Evolutionary conservation across 805 yeast genomes (phyloP).

Genomic region (Candida taoyuanica): DNA sequence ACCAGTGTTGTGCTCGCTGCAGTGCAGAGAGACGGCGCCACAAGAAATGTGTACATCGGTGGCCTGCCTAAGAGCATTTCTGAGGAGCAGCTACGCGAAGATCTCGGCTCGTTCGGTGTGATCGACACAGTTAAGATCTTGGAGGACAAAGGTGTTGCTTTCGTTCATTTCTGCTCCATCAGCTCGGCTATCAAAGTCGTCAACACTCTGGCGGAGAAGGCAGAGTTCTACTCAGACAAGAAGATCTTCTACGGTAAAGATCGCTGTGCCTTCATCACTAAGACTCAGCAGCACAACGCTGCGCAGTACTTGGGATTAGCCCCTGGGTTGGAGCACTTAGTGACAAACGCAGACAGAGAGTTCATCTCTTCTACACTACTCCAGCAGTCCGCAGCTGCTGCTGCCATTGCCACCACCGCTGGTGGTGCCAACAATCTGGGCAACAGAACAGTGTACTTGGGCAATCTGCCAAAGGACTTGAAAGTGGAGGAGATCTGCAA

Average conservation of each 20-base stretch:
- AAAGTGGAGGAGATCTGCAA: slow-evolving; percentile 92
- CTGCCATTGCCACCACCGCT: slow-evolving; percentile 92
- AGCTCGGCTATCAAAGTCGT: slow-evolving; percentile 85
- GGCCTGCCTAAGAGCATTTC: slow-evolving; percentile 61
- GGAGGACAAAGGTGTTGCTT: slow-evolving; percentile 79
- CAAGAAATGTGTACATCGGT: slow-evolving; percentile 90
- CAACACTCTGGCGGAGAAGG: slow-evolving; percentile 58
- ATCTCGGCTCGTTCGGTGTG: slow-evolving; percentile 68
- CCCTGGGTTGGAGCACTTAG: slow-evolving; percentile 80
- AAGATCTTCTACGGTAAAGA: slow-evolving; percentile 92
- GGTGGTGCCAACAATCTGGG: slow-evolving; percentile 93
- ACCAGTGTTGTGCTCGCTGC: slow-evolving; percentile 71
- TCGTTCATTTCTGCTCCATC: slow-evolving; percentile 85
- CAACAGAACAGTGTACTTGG: slow-evolving; percentile 88
- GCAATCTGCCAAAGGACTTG: slow-evolving; percentile 83
- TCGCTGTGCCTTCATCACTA: slow-evolving; percentile 89
- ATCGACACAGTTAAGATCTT: slow-evolving; percentile 83
- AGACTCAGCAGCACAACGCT: slow-evolving; percentile 95
- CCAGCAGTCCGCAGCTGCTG: slow-evolving; percentile 95
- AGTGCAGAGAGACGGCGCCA: slow-evolving; percentile 82
- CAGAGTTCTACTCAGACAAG: slow-evolving; percentile 65
- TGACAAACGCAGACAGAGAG: slow-evolving; percentile 60
- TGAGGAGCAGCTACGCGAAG: slow-evolving; percentile 62
- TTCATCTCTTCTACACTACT: slow-evolving; percentile 68
- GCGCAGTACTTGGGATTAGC: slow-evolving; percentile 91